Evolutionary conservation across 2,329 filamentous ascomycete genomes (phyloP).

Genomic region (Periconia sp.): DNA sequence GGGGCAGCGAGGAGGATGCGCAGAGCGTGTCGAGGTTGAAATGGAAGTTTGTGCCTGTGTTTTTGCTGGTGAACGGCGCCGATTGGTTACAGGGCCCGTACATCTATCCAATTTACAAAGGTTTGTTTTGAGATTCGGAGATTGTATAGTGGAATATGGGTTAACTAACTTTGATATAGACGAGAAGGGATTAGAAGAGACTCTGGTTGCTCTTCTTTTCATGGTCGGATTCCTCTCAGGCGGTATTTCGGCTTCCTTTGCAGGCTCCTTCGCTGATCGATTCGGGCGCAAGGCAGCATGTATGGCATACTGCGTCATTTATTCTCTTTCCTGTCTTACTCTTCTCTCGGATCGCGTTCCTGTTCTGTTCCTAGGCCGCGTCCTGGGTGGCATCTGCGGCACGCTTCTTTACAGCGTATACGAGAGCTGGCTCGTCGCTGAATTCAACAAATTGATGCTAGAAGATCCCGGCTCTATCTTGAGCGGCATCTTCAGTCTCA

Average conservation of each 20-base stretch:
- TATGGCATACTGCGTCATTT: slow-evolving; percentile 57
- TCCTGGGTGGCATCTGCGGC: slow-evolving; percentile 58
- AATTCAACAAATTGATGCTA: slow-evolving; percentile 54
- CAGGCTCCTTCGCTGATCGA: slow-evolving; percentile 53
- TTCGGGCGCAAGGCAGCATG: slow-evolving; percentile 57
- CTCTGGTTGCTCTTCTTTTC: slow-evolving; percentile 44
- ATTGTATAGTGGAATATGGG: neutral
- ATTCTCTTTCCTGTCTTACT: slow-evolving; percentile 56
- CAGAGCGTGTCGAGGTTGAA: slow-evolving; percentile 43
- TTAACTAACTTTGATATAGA: slow-evolving; percentile 27
- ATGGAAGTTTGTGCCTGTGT: slow-evolving; percentile 48
- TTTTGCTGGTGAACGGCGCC: slow-evolving; percentile 47
- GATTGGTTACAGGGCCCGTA: slow-evolving; percentile 55
- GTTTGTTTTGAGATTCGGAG: slow-evolving; percentile 9
- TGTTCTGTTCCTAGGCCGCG: slow-evolving; percentile 55
- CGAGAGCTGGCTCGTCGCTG: slow-evolving; percentile 64
- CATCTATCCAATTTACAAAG: slow-evolving; percentile 57
- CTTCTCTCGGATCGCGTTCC: slow-evolving; percentile 51
- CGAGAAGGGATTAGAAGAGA: slow-evolving; percentile 51
- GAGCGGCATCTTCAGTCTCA: slow-evolving; percentile 57
- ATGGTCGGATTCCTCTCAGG: slow-evolving; percentile 52
- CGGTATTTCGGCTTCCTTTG: slow-evolving; percentile 52
- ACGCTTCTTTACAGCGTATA: slow-evolving; percentile 62
- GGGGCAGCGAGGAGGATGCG: slow-evolving; percentile 21
- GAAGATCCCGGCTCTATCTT: slow-evolving; percentile 48